phyloP scores from a whole-genome alignment of 768 basidiomycete genomes.

The Leccinellum rugosiceps region DNA sequence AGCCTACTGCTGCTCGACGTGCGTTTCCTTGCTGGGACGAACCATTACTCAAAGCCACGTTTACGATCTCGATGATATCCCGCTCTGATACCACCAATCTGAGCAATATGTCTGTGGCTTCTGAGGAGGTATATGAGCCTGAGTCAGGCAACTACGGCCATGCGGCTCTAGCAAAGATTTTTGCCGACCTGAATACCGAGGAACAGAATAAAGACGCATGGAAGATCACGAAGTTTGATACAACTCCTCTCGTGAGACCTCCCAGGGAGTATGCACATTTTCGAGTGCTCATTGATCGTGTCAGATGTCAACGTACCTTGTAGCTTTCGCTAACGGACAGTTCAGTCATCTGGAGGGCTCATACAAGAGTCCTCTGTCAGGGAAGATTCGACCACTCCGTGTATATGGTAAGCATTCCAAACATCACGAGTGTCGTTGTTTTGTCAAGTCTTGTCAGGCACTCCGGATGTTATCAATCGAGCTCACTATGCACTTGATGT shows the following conservation, averaged over 20 bases:
- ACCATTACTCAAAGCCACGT: constrained; percentile 85
- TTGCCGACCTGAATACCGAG: constrained; percentile 37
- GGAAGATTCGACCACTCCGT: constrained; percentile 76
- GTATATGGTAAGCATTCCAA: constrained; percentile 62
- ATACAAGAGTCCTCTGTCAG: constrained; percentile 76
- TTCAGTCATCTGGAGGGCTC: constrained; percentile 73
- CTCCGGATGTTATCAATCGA: constrained; percentile 77
- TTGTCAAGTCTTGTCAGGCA: constrained; percentile 45
- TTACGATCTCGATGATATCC: constrained; percentile 75
- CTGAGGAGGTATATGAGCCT: constrained; percentile 49
- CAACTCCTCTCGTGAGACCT: constrained; percentile 61
- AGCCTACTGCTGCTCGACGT: constrained; percentile 84
- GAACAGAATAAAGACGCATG: constrained; percentile 45
- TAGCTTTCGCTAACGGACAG: constrained; percentile 80
- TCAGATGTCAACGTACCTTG: constrained; percentile 83
- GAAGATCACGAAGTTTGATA: constrained; percentile 81
- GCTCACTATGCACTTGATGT: constrained; percentile 86
- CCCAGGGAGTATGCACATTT: not conserved
- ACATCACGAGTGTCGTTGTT: not conserved
- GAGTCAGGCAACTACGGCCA: constrained; percentile 29
- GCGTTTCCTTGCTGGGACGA: constrained; percentile 94
- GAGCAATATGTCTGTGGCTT: constrained; percentile 80
- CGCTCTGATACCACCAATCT: constrained; percentile 70
- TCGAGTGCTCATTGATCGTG: not conserved
- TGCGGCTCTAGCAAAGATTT: constrained; percentile 38